phyloP scores from a whole-genome alignment of 2,329 filamentous ascomycete species.

The Phyllosticta ampelicida region DNA sequence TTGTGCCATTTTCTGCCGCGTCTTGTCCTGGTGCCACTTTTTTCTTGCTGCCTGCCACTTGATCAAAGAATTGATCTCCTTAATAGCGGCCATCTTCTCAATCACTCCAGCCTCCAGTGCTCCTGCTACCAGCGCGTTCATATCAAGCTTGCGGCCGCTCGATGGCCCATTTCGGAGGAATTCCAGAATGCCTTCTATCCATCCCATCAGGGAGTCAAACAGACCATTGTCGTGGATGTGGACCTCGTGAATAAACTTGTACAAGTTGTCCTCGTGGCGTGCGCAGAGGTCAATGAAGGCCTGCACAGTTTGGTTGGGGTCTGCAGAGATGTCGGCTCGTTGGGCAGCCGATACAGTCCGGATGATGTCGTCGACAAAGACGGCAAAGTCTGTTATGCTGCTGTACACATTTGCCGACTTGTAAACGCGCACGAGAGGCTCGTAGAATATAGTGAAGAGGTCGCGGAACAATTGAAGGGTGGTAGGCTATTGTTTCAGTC shows the following conservation, averaged over 20 bases:
- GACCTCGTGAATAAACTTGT: conserved; percentile 98
- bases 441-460: conserved; percentile 97
- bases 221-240: conserved; percentile 94
- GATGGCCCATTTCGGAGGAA: conserved; percentile 77
- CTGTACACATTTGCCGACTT: conserved; percentile 98
- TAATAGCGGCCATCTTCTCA: conserved; percentile 59
- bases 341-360: conserved; percentile 60
- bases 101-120: conserved; percentile 57
- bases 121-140: conserved; percentile 85
- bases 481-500: conserved; percentile 48
- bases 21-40: conserved; percentile 98
- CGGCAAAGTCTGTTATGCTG: conserved; percentile 90
- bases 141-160: conserved; percentile 74
- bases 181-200: conserved; percentile 91
- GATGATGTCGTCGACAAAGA: conserved; percentile 89
- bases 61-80: conserved; percentile 77
- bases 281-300: conserved; percentile 95
- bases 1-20: conserved; percentile 96
- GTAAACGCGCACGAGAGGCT: conserved; percentile 91
- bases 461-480: conserved; percentile 93
- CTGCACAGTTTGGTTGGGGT: conserved; percentile 97
- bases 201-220: conserved; percentile 91
- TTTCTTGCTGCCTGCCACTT: conserved; percentile 91
- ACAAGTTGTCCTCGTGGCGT: conserved; percentile 91
- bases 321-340: conserved; percentile 73